These are phyloP conservation scores for Penicillium sp. DNA, from an alignment of 2,329 filamentous ascomycete genomes.

Conservation along the genomic window DNA sequence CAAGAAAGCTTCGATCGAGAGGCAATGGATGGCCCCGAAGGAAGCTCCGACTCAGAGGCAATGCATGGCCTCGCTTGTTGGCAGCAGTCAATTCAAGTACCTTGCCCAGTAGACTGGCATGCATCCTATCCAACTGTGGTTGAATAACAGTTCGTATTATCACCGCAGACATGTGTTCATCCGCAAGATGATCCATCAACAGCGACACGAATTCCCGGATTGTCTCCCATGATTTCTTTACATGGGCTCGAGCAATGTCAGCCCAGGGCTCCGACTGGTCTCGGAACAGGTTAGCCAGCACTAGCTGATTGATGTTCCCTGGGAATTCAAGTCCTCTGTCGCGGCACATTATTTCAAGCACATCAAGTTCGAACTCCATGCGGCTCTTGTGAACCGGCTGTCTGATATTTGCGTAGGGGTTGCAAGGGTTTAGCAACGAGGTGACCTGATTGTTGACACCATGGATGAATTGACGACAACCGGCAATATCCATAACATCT, in stretches of 20 bases:
- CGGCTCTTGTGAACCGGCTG: neutral
- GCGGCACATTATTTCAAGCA: neutral
- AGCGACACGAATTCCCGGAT: slow-evolving; percentile 17
- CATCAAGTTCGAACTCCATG: neutral
- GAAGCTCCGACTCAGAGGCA: slow-evolving; percentile 16
- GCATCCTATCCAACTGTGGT: slow-evolving; percentile 20
- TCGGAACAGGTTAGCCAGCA: neutral
- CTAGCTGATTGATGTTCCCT: neutral
- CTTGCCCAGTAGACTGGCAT: slow-evolving; percentile 14
- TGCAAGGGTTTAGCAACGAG: neutral
- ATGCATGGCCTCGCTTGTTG: slow-evolving; percentile 18
- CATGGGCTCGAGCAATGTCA: slow-evolving; percentile 19
- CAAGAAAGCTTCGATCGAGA: neutral
- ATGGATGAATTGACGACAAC: slow-evolving; percentile 2
- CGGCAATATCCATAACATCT: slow-evolving; percentile 17
- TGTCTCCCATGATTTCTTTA: slow-evolving; percentile 21
- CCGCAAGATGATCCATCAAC: slow-evolving; percentile 21
- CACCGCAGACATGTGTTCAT: slow-evolving; percentile 15
- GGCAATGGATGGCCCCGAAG: neutral
- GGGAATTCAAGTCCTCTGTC: neutral
- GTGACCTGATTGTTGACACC: neutral
- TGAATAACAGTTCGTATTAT: slow-evolving; percentile 17
- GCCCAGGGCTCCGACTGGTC: slow-evolving; percentile 25
- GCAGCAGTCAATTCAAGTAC: slow-evolving; percentile 20
- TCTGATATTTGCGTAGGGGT: neutral